Base-by-base conservation (phyloP, 805 yeast genomes). In the Barnettozyma sucrosica region DNA sequence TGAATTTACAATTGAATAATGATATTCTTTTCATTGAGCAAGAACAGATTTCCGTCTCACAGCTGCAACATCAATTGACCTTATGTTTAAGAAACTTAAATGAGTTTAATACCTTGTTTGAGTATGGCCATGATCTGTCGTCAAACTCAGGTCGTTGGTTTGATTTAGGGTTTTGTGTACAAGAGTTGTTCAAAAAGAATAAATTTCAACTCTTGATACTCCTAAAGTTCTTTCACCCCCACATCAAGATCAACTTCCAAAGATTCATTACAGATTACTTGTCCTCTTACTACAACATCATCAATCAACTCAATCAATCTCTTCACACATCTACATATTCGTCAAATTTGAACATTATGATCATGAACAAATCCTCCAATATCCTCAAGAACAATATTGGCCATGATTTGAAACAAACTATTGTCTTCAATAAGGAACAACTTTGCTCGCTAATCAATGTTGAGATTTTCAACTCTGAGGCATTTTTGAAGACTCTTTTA, bases 391-490 rank as follows among this genome's bases (percentile, higher is more conserved):
- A 19, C 41, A 43, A 43, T 24, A 5, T 19, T 20, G 28, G 36
- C 36, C 25, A 30, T 14, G 41, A 43, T 3, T 14, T 48, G 38
- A 25, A 51, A 50, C 38, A 43, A 52, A 41, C 45, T 13, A 47
- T 55, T 5, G 45, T 52, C 3, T 60, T 60, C 39, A 54, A 49
- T 34, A 58, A 56, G 43, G 5, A 10, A 4, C 62, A 58, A 43
- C 43, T 60, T 9, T 51, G 53, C 16, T 49, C 47, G 9, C 44
- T 57, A 4, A 47, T 60, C 3, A 48, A 56, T 41, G 41, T 51
- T 21, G 62, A 60, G 19, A 51, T 57, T 1, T 60, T 60, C 53
- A 60, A 59, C 46, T 51, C 56, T 5, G 64, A 60, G 34, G 39
- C 38, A 1, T 58, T 47, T 32, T 36, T 60, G 23, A 56, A 48